These are phyloP conservation scores for Hanseniaspora occidentalis DNA, from an alignment of 805 yeast genomes.

Conservation along the genomic window DNA sequence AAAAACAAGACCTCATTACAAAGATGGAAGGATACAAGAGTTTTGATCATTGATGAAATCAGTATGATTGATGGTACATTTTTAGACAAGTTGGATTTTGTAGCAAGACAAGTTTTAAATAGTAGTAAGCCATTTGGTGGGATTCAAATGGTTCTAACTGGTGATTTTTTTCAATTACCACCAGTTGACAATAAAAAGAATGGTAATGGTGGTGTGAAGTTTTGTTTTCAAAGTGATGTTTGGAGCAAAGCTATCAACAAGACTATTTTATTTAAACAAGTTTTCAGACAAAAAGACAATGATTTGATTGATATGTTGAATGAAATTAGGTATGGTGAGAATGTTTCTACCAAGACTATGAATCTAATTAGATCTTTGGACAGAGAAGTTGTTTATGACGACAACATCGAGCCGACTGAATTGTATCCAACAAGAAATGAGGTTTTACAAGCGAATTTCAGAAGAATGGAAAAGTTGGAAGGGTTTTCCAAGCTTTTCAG, in stretches of 20 bases:
- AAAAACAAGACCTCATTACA: slow-evolving; percentile 35
- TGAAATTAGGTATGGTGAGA: slow-evolving; percentile 59
- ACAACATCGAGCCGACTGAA: slow-evolving; percentile 82
- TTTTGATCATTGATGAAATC: slow-evolving; percentile 63
- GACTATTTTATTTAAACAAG: slow-evolving; percentile 62
- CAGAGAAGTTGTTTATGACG: slow-evolving; percentile 47
- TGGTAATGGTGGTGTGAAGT: slow-evolving; percentile 26
- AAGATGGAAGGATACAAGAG: slow-evolving; percentile 46
- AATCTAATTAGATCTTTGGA: slow-evolving; percentile 37
- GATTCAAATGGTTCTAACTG: slow-evolving; percentile 61
- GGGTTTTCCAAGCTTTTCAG: slow-evolving; percentile 34
- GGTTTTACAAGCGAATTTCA: slow-evolving; percentile 63
- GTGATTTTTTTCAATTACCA: slow-evolving; percentile 75
- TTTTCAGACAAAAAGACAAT: slow-evolving; percentile 76
- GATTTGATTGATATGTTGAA: slow-evolving; percentile 70
- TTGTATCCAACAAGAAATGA: slow-evolving; percentile 76
- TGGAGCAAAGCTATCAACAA: slow-evolving; percentile 57
- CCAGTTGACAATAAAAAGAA: slow-evolving; percentile 35
- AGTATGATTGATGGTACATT: slow-evolving; percentile 69
- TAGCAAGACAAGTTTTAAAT: slow-evolving; percentile 41
- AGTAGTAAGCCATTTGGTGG: slow-evolving; percentile 61
- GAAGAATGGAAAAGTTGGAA: slow-evolving; percentile 35
- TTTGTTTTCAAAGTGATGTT: slow-evolving; percentile 61
- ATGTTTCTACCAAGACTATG: slow-evolving; percentile 36
- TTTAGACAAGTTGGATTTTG: slow-evolving; percentile 47